These are phyloP conservation scores for Microcera coccophila DNA, from an alignment of 2,329 filamentous ascomycete genomes.

Conservation along the genomic window DNA sequence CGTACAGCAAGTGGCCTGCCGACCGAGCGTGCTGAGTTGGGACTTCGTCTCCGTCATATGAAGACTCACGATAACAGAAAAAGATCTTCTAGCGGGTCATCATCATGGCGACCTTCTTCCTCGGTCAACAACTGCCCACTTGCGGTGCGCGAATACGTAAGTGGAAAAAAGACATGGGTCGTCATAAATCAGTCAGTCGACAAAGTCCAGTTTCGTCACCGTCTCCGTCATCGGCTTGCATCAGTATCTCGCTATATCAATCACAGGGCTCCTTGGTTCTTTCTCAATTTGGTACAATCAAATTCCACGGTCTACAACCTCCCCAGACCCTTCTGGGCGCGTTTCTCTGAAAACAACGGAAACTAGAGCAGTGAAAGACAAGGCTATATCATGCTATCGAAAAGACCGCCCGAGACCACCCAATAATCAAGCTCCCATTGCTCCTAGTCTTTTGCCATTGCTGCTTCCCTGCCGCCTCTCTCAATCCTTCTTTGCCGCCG, in stretches of 20 bases:
- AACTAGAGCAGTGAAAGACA: not conserved
- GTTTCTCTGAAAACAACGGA: not conserved
- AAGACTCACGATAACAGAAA: not conserved
- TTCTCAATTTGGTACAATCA: not conserved
- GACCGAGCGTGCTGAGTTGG: too few species aligned
- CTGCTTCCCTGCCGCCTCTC: not conserved
- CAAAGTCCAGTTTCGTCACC: not conserved
- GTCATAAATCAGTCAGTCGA: not conserved
- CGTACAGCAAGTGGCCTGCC: too few species aligned
- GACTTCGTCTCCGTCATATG: not conserved
- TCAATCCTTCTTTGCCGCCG: slow-evolving; percentile 33
- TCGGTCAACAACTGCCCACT: not conserved
- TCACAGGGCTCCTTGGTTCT: too few species aligned
- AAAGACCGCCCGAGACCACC: not conserved
- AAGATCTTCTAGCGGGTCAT: not conserved
- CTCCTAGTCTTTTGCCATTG: not conserved
- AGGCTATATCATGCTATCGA: not conserved
- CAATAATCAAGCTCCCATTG: too few species aligned
- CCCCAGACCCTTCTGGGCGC: not conserved
- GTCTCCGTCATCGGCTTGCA: too few species aligned
- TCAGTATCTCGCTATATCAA: too few species aligned
- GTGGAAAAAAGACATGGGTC: not conserved
- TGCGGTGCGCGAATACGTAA: not conserved
- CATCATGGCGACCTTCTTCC: not conserved
- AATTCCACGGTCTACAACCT: not conserved